Evolutionary conservation across 108 stramenopile species (phyloP), one percentile per base, ranked within the genome.

Genomic region (Skeletonema tropicum): DNA sequence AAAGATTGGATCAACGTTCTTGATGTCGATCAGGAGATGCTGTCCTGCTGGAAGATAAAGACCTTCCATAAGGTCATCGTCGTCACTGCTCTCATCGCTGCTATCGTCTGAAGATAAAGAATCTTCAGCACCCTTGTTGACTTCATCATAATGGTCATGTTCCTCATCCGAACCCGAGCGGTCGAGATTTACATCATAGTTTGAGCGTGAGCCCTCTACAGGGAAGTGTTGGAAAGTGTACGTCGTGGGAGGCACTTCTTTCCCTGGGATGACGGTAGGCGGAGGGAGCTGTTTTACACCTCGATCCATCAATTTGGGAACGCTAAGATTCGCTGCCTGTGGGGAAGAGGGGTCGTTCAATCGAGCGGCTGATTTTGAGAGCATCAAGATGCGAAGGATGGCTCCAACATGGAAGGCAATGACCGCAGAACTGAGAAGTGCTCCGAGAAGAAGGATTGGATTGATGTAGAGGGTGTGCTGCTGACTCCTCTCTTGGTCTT

Each of bases 41-140:
- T 92, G 91, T 3, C 89, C 91, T 9, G 88, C 84, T 0, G 91
- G 91, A 23, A 88, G 76, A 70, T 92, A 32, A n/a, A 71, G 79
- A 49, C 83, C 74, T 48, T 75, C 25, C 21, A 58, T 21, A n/a
- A 4, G 42, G 4, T 45, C 42, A 45, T 45, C 42, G 42, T 39
- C 11, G 11, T 12, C 12, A 11, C 38, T 39, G 10, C 26, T 29
- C 2, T 29, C 26, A 29, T 39, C 38, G 10, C 42, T 45, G 15
- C 42, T 45, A 45, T 45, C 42, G 42, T n/a, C 42, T 45, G 42
- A 45, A 15, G 42, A n/a, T 4, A n/a, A n/a, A n/a, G n/a, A n/a
- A n/a, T 39, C 38, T 39, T 39, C 38, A 39, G 10, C 10, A 39
- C 38, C 12, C 12, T 12, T 12, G 26, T 29, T 29, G 26, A 29